Evolutionary conservation across 2,329 filamentous ascomycete species (phyloP).

Genomic region (Colletotrichum viniferum): DNA sequence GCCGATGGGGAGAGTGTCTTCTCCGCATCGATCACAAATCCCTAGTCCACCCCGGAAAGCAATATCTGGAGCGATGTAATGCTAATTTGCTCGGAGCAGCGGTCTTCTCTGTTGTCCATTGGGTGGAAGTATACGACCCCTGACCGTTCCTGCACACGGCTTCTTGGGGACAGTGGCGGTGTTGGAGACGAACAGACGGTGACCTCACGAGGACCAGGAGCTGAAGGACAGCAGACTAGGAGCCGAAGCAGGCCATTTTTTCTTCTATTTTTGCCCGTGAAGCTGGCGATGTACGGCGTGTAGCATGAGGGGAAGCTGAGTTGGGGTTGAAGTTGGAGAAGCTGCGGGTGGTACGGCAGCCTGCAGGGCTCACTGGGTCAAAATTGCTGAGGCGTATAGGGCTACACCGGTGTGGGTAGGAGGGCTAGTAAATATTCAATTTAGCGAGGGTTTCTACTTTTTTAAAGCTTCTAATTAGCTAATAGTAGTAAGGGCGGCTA

Average conservation of each 20-base stretch:
- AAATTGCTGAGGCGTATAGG: too few relatives aligned
- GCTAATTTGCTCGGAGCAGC: conserved; percentile 9
- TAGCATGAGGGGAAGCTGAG: conserved; percentile 5
- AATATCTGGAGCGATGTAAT: conserved; percentile 20
- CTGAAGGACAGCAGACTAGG: background rate
- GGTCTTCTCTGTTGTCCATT: conserved; percentile 19
- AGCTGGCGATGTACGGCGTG: background rate
- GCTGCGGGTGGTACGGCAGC: too few relatives aligned
- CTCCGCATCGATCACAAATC: conserved; percentile 18
- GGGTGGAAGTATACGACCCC: conserved; percentile 8
- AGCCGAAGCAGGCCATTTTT: background rate
- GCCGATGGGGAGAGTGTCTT: conserved; percentile 3
- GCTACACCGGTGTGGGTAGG: too few relatives aligned
- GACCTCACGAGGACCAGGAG: background rate
- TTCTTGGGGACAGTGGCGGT: background rate
- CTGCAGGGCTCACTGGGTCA: too few relatives aligned
- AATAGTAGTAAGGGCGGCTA: too few relatives aligned
- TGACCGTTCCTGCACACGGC: conserved; percentile 10
- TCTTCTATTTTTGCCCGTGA: background rate
- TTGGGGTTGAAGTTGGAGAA: conserved; percentile 14
- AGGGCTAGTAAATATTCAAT: too few relatives aligned
- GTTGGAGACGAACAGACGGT: background rate
- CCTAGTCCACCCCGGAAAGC: background rate
- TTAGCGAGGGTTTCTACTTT: too few relatives aligned
- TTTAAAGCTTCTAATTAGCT: too few relatives aligned